Conservation (phyloP, 768 basidiomycete species). For the Lactarius quietus region DNA sequence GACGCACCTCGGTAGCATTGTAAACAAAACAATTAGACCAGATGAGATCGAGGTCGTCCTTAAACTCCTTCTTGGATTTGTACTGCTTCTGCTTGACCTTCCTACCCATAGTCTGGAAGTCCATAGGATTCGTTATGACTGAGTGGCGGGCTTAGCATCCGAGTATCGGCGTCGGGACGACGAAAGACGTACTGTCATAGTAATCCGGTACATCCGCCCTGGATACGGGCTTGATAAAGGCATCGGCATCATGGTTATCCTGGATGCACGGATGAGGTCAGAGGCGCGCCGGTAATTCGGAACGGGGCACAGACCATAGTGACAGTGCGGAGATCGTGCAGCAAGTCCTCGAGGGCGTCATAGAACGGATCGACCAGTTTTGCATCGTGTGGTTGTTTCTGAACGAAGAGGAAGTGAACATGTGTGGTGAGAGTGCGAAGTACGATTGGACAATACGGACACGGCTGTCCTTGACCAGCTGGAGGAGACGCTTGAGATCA, state of each 20-base stretch:
- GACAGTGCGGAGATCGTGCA: constrained; percentile 78
- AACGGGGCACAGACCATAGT: constrained; percentile 52
- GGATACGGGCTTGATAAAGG: constrained; percentile 91
- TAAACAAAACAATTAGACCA: constrained; percentile 96
- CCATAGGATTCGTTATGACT: constrained; percentile 97
- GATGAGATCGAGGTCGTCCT: constrained; percentile 91
- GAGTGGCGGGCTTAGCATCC: constrained; percentile 9
- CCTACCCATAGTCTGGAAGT: constrained; percentile 87
- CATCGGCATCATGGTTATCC: constrained; percentile 88
- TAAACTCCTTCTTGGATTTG: constrained; percentile 92
- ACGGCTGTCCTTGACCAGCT: constrained; percentile 82
- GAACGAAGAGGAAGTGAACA: constrained; percentile 26
- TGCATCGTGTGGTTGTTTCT: constrained; percentile 51
- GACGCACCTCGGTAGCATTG: constrained; percentile 82
- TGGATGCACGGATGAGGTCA: constrained; percentile 31
- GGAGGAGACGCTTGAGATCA: constrained; percentile 79
- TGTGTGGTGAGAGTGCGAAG: constrained; percentile 25
- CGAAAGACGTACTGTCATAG: constrained; percentile 66
- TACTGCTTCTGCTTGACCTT: constrained; percentile 91
- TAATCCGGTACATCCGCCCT: constrained; percentile 92
- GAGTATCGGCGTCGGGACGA: constrained; percentile 1
- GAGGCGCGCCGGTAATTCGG: constrained; percentile 31
- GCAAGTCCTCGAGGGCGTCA: constrained; percentile 86
- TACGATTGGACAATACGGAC: constrained; percentile 47
- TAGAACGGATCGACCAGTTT: constrained; percentile 88